Base-by-base conservation (phyloP, 345 rosid genomes). In the Salix purpurea region DNA sequence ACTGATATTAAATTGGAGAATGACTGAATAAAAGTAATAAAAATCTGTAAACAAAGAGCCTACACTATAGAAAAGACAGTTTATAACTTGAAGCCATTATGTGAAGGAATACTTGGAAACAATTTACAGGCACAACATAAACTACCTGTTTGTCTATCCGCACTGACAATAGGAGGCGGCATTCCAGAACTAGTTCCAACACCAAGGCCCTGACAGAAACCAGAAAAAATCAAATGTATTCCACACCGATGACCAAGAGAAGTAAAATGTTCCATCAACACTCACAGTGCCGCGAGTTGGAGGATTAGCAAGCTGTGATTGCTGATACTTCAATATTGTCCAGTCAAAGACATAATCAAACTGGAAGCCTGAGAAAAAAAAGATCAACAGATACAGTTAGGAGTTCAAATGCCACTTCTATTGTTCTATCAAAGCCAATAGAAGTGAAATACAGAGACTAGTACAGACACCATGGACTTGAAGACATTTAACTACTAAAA, bases 281-380 rank as follows among this genome's bases (percentile, higher is more conserved):
- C 91, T 85, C 85, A 93, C 98, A 65, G 76, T 65, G 50, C 86
- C 84, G 70, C 94, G 97, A 56, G 96, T 61, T 52, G 93, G 86
- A 46, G 98, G 97, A 74, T 88, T 84, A 61, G 94, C 82, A 75
- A 90, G 83, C 80, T 90, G 97, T 74, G 95, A 89, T 74, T 93
- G 97, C 85, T 93, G 97, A 87, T 89, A 92, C 84, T 94, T 92
- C 89, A 94, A 81, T 80, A 94, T 92, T 18, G 97, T 92, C 98
- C 98, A 94, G 76, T 94, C 98, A 86, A 91, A 94, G 42, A 94
- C 94, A 87, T 92, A 88, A 81, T 94, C 97, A 84, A 89, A 91
- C 85, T 94, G 94, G 84, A 92, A 94, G 50, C 98, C 98, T 94
- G 85, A 30, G 4, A 13, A 2, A 34, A 16, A 16, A 30, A 34